Evolutionary conservation across 768 basidiomycete species (phyloP).

Genomic region (Austroboletus festivus): DNA sequence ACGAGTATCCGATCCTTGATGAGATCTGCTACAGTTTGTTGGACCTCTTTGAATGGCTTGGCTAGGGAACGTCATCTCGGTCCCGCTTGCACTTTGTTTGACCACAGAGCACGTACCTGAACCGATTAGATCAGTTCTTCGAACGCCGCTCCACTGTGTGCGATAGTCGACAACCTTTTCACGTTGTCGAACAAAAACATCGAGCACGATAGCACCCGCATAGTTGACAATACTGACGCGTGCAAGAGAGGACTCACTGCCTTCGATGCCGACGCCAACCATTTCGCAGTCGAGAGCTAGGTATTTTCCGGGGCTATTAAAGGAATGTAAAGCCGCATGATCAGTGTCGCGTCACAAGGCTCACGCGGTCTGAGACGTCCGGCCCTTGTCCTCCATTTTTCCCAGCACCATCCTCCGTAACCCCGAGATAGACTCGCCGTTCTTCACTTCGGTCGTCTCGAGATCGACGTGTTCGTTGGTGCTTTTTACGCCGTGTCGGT

Average conservation of each 20-base stretch:
- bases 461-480: constrained; percentile 15
- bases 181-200: constrained; percentile 81
- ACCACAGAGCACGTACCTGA: constrained; percentile 38
- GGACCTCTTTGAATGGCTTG: constrained; percentile 54
- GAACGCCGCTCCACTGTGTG: constrained; percentile 85
- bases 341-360: constrained; percentile 14
- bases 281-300: constrained; percentile 95
- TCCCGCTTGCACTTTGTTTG: background rate
- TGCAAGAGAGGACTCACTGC: constrained; percentile 79
- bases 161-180: constrained; percentile 92
- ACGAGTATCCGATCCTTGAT: constrained; percentile 77
- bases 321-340: constrained; percentile 1
- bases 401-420: constrained; percentile 57
- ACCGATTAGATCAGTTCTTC: constrained; percentile 67
- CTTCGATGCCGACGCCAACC: constrained; percentile 91
- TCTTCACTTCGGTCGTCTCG: constrained; percentile 33
- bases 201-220: constrained; percentile 73
- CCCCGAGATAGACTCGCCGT: constrained; percentile 45
- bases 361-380: constrained; percentile 44
- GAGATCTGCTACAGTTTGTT: constrained; percentile 71
- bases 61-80: constrained; percentile 42
- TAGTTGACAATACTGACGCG: constrained; percentile 90
- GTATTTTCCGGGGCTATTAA: constrained; percentile 62
- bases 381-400: constrained; percentile 37
- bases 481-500: background rate